phyloP scores from a whole-genome alignment of 257 asterid genomes.

The Ilex aquifolium region DNA sequence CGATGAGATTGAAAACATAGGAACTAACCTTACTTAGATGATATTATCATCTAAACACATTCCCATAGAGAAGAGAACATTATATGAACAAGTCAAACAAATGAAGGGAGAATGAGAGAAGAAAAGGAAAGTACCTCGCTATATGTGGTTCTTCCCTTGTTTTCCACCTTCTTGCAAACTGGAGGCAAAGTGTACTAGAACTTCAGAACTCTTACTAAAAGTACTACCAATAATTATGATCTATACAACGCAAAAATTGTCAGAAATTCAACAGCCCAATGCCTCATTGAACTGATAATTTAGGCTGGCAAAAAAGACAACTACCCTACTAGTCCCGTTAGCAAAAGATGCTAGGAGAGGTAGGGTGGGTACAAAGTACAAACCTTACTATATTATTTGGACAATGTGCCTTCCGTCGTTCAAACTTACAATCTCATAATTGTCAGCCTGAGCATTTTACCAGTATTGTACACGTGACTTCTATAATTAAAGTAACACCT shows the following conservation, averaged over 20 bases:
- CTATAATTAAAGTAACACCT: too few species aligned
- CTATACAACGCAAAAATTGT: background rate
- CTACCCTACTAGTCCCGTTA: background rate
- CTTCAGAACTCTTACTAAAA: background rate
- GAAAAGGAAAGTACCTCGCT: slow-evolving; percentile 14
- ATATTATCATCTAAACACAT: background rate
- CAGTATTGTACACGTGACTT: background rate
- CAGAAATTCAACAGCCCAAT: background rate
- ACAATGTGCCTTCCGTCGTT: background rate
- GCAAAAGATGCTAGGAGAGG: background rate
- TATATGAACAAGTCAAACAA: background rate
- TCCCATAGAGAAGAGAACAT: background rate
- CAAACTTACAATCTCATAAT: background rate
- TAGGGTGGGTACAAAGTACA: background rate
- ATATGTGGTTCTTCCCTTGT: slow-evolving; percentile 19
- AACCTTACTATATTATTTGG: background rate
- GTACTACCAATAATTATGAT: background rate
- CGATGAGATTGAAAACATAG: background rate
- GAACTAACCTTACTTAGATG: background rate
- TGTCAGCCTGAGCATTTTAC: background rate
- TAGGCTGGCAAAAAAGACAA: too few species aligned
- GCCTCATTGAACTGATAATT: background rate
- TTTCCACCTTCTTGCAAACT: slow-evolving; percentile 25
- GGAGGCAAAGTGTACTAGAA: background rate
- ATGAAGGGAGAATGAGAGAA: background rate